These are phyloP conservation scores for Graphiopsis chlorocephala DNA, from an alignment of 2,329 filamentous ascomycete species.

Conservation along the genomic window DNA sequence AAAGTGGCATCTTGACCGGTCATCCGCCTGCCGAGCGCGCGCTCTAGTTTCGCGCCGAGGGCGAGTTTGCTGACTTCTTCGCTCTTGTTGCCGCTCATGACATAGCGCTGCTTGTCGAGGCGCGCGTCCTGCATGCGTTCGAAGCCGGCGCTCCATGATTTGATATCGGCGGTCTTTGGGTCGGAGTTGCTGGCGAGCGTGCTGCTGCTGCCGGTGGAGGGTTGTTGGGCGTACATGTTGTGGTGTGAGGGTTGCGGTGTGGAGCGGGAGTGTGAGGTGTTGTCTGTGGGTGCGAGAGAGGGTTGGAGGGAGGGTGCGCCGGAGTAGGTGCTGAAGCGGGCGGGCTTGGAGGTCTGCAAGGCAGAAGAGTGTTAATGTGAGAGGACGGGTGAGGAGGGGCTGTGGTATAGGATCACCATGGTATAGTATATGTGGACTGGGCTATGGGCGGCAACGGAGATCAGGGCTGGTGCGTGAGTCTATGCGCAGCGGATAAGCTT, in stretches of 20 bases:
- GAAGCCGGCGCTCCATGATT: constrained; percentile 74
- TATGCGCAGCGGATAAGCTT: constrained; percentile 11
- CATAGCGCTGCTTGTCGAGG: constrained; percentile 76
- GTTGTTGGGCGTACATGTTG: constrained; percentile 27
- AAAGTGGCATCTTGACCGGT: constrained; percentile 84
- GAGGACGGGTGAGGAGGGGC: background rate
- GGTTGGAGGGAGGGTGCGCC: constrained; percentile 50
- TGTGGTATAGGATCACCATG: constrained; percentile 9
- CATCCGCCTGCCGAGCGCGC: constrained; percentile 83
- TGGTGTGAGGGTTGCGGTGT: constrained; percentile 17
- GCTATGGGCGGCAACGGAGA: background rate
- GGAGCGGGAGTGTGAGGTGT: constrained; percentile 29
- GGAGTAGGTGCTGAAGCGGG: constrained; percentile 52
- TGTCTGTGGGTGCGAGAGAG: constrained; percentile 46
- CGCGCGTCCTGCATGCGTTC: constrained; percentile 89
- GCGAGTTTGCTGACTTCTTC: constrained; percentile 82
- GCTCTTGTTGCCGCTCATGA: constrained; percentile 73
- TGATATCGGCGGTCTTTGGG: constrained; percentile 61
- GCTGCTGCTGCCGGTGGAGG: constrained; percentile 25
- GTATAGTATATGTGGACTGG: background rate
- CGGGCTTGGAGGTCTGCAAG: constrained; percentile 17
- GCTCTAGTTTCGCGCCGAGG: constrained; percentile 84
- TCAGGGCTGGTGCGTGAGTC: background rate
- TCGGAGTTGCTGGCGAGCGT: constrained; percentile 36
- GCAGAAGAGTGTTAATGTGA: background rate